A percentile compares a stretch with the other conserved stretches of the same genome.
Conservation (phyloP, 2,329 filamentous ascomycete species). For the Emydomyces testavorans region DNA sequence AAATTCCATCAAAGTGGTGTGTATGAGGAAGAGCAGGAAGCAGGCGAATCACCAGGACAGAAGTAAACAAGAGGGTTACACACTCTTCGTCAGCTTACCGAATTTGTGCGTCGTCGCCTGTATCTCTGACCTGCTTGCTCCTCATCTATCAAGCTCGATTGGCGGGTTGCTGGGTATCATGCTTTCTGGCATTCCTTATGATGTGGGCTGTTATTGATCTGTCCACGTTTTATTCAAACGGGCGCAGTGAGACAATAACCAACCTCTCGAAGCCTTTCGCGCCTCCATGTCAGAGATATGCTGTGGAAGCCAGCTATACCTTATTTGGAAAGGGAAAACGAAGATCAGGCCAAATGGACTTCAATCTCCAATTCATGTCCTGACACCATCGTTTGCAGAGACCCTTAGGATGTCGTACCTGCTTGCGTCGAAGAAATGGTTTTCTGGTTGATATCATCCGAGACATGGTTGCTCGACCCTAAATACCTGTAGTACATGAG, state of each 20-base stretch:
- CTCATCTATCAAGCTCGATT: neutral
- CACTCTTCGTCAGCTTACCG: conserved; percentile 11
- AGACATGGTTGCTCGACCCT: conserved; percentile 7
- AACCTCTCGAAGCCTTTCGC: conserved; percentile 9
- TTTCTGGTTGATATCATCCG: conserved; percentile 9
- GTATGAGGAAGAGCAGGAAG: neutral
- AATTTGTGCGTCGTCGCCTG: conserved; percentile 7
- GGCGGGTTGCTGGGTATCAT: conserved; percentile 4
- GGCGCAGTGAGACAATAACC: conserved; percentile 13
- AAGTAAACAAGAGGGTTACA: conserved; percentile 10
- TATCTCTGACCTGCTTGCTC: conserved; percentile 1
- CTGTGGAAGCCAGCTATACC: conserved; percentile 1
- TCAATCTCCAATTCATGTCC: neutral
- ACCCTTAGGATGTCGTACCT: conserved; percentile 1
- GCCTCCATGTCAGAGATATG: conserved; percentile 6
- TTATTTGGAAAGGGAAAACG: neutral
- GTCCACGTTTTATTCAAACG: conserved; percentile 11
- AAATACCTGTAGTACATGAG: conserved; percentile 5
- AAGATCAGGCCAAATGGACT: conserved; percentile 2
- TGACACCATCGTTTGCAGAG: neutral
- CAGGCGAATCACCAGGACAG: conserved; percentile 6
- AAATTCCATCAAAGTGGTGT: conserved; percentile 1
- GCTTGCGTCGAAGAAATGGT: conserved; percentile 1
- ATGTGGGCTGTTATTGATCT: conserved; percentile 10
- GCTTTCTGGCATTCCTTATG: conserved; percentile 5